Evolutionary conservation across 2,329 filamentous ascomycete genomes (phyloP), one percentile per base, ranked within the genome.

Genomic region (Fusarium succisae): DNA sequence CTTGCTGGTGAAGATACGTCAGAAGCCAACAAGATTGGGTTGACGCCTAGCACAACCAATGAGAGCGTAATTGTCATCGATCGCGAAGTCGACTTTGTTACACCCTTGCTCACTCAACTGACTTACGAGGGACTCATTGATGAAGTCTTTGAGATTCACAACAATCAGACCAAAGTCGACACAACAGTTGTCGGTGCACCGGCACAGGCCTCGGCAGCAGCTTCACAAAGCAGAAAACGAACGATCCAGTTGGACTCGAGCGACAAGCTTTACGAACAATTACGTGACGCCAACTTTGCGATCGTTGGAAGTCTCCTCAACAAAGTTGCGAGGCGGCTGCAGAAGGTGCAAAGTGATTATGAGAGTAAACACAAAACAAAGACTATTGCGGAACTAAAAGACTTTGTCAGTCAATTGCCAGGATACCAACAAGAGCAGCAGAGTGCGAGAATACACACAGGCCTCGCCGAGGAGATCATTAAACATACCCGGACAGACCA

Each of bases 111-210:
- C 61, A 98, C 96, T 1, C 96, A 99, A 81, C 86, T 99, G 70
- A 99, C 96, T 4, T 99, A 99, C 79, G 96, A 99, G 83, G 96
- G 96, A 8, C 87, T 99, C 32, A 92, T 99, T 61, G 97, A 99
- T 79, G 96, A 99, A 81, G 89, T 96, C 22, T 97, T 97, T 80
- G 92, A 93, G 38, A 97, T 99, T 70, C 91, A 94, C 74, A 93
- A 98, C 79, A 98, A 97, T 79, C 95, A 97, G 80, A 92, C 94
- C 43, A 96, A 98, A 80, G 91, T 98, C 28, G 96, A 98, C 80
- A 94, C 94, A 5, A 95, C 95, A 4, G 90, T 98, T 68, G 91
- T 98, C 15, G 96, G 96, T 17, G 89, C 89, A n/a, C 87, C 91
- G 32, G 87, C 92, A 38, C 90, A 91, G 64, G 87, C 89, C 58